These are phyloP conservation scores for Russula griseocarnosa DNA, from an alignment of 768 basidiomycete species.

Conservation along the genomic window DNA sequence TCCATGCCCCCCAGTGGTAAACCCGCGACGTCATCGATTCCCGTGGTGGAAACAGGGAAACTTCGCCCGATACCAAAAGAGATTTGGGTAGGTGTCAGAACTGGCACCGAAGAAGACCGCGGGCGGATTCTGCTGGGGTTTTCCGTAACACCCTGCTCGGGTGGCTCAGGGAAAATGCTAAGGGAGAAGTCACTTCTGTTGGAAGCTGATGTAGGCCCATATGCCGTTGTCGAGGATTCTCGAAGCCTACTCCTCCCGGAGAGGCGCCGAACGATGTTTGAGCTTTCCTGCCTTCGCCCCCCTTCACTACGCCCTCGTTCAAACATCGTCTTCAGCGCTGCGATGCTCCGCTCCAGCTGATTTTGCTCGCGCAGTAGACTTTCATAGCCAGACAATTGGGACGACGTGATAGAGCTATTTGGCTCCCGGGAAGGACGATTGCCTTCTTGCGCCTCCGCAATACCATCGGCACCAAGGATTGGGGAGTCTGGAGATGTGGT, in stretches of 20 bases:
- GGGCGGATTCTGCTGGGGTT: background rate
- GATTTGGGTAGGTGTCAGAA: conserved; percentile 30
- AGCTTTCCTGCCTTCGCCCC: background rate
- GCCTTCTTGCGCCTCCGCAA: background rate
- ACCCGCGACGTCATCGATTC: conserved; percentile 1
- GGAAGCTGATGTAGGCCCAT: conserved; percentile 28
- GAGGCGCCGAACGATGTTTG: background rate
- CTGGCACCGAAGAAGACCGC: background rate
- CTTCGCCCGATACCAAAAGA: conserved; percentile 30
- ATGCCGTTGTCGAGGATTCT: conserved; percentile 19
- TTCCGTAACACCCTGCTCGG: conserved; percentile 31
- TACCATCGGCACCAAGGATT: conserved; percentile 5
- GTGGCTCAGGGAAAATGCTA: conserved; percentile 66
- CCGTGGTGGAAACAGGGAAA: conserved; percentile 26
- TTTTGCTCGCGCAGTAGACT: conserved; percentile 55
- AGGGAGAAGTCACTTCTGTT: conserved; percentile 56
- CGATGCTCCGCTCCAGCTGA: conserved; percentile 63
- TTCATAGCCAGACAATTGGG: conserved; percentile 33
- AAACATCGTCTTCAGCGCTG: conserved; percentile 46
- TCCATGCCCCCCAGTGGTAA: conserved; percentile 30
- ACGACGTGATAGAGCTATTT: conserved; percentile 22
- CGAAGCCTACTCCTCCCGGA: background rate
- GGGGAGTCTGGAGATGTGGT: conserved; percentile 13
- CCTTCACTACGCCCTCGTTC: conserved; percentile 14
- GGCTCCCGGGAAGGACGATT: background rate